Base-by-base conservation (phyloP, 2,329 filamentous ascomycete species). In the Fusarium oxysporum region DNA sequence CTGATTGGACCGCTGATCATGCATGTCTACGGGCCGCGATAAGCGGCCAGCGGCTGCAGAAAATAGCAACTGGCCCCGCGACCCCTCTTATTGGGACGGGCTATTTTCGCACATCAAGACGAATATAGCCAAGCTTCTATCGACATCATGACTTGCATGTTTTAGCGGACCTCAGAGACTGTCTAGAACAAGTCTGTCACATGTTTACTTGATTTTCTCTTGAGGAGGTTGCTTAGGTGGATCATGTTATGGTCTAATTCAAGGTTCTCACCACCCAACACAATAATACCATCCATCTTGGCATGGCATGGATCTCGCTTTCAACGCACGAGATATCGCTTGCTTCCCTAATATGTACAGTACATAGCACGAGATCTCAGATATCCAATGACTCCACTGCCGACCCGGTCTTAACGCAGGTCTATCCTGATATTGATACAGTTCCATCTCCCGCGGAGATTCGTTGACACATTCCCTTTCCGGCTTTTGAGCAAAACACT, bases 31-130 rank as follows among this genome's bases (percentile, higher is more conserved):
- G 65, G 75, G 75, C 73, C 75, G 73, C 66, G 58, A 59, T 62
- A 72, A 64, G 72, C 68, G 74, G 75, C 70, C 75, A 74, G 75
- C 75, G 75, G 63, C 73, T 77, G 75, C 69, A 77, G 73, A 76
- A 76, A 75, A 77, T 77, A 75, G 71, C 68, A 74, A 70, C 61
- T 58, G 55, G 53, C 74, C 58, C 74, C 72, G 61, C 70, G 56
- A 41, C 55, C 55, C 60, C 51, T 57, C 61, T 71, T 47, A 63
- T 63, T 66, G 51, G 60, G 33, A 58, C 37, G 19, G 62, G 37
- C 47, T 54, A 64, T 73, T 60, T 54, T 55, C 41, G 48, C 47
- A 43, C 23, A 30, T 57, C 41, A 13, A 58, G 41, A 57, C 33
- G 37, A 51, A 30, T 25, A 33, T 43, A 58, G 43, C 62, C 57